Conservation (phyloP, 805 yeast species). For the Metschnikowia kofuensis region DNA sequence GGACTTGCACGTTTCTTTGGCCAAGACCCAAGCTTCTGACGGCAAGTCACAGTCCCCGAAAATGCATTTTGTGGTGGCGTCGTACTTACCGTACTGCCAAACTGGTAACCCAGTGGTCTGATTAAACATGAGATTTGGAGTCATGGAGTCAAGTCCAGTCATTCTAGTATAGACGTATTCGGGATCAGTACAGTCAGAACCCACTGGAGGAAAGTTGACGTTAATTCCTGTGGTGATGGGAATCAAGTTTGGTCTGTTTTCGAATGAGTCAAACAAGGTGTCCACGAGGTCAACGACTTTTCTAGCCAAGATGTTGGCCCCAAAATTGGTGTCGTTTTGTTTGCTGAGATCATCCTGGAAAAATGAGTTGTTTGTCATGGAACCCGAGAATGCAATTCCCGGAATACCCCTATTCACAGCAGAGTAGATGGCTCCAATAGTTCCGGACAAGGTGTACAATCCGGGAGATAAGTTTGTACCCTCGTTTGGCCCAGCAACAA, state of each 20-base stretch:
- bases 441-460: constrained; percentile 26
- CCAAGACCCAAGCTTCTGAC: constrained; percentile 25
- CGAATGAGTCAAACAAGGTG: constrained; percentile 16
- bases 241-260: constrained; percentile 15
- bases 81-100: constrained; percentile 12
- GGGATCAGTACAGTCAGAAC: constrained; percentile 38
- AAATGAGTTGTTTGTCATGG: constrained; percentile 26
- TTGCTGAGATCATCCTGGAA: constrained; percentile 21
- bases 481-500: constrained; percentile 29
- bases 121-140: constrained; percentile 36
- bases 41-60: constrained; percentile 25
- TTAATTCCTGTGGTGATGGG: constrained; percentile 24
- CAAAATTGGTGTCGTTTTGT: constrained; percentile 18
- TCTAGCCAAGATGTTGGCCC: constrained; percentile 26
- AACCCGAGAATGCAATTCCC: constrained; percentile 27
- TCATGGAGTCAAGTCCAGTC: constrained; percentile 37
- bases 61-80: constrained; percentile 39
- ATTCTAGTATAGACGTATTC: constrained; percentile 44
- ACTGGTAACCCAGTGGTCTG: constrained; percentile 31
- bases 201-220: constrained; percentile 26
- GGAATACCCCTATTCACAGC: constrained; percentile 26
- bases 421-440: constrained; percentile 26
- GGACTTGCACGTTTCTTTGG: constrained; percentile 34
- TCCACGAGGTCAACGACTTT: constrained; percentile 25
- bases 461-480: constrained; percentile 29